A percentile compares a stretch with the other conserved stretches of the same genome.
Evolutionary conservation across 2,329 filamentous ascomycete species (phyloP).

Genomic region (Colletotrichum lini): DNA sequence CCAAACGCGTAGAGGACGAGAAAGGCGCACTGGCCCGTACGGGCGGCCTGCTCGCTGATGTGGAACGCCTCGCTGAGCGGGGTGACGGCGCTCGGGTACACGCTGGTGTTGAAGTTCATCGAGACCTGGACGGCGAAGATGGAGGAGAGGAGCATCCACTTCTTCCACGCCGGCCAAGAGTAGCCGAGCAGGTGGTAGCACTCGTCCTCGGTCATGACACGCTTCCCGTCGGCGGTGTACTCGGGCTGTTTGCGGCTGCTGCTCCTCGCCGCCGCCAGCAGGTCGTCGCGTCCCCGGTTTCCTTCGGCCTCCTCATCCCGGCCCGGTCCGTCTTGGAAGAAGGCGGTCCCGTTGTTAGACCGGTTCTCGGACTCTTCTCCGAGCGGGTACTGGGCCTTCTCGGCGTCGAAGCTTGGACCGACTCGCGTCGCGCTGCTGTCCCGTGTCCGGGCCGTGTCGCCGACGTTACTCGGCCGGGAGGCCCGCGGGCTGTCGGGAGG

Average conservation of each 20-base stretch:
- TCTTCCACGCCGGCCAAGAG: slow-evolving; percentile 60
- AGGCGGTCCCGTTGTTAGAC: not conserved
- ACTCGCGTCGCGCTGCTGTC: slow-evolving; percentile 32
- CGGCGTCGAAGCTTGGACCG: slow-evolving; percentile 21
- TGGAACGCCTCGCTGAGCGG: slow-evolving; percentile 61
- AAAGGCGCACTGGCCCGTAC: slow-evolving; percentile 64
- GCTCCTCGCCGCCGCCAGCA: slow-evolving; percentile 8
- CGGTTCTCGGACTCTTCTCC: not conserved
- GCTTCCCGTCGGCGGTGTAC: slow-evolving; percentile 49
- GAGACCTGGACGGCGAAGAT: slow-evolving; percentile 68
- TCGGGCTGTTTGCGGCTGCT: slow-evolving; percentile 29
- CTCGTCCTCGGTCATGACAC: slow-evolving; percentile 62
- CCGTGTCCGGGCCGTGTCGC: not conserved
- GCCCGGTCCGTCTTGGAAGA: slow-evolving; percentile 28
- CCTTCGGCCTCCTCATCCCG: slow-evolving; percentile 33
- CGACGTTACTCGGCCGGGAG: not conserved
- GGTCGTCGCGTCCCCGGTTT: slow-evolving; percentile 5
- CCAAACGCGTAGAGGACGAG: slow-evolving; percentile 66
- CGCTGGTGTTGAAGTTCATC: slow-evolving; percentile 70
- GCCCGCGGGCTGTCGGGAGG: not conserved
- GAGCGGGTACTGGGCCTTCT: not conserved
- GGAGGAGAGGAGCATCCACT: slow-evolving; percentile 66
- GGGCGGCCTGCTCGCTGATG: slow-evolving; percentile 62
- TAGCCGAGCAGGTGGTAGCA: slow-evolving; percentile 63
- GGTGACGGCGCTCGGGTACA: slow-evolving; percentile 65